These are phyloP conservation scores for Exserohilum turcica DNA, from an alignment of 2,329 filamentous ascomycete genomes.

Conservation along the genomic window DNA sequence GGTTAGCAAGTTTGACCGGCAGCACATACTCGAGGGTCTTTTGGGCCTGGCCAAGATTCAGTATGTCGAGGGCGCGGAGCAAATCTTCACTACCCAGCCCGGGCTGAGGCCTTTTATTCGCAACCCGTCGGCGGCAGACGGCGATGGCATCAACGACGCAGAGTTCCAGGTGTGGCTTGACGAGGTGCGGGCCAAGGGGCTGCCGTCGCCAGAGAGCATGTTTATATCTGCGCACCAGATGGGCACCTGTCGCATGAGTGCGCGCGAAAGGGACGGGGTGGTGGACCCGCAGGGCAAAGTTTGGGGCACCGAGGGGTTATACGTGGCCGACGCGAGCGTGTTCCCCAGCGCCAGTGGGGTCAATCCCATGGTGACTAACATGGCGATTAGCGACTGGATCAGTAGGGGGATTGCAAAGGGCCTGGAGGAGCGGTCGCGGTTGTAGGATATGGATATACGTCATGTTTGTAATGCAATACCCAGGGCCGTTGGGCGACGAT, in stretches of 20 bases:
- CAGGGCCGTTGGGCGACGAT: not conserved
- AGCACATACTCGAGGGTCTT: constrained; percentile 72
- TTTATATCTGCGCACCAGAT: constrained; percentile 80
- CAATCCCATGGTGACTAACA: constrained; percentile 80
- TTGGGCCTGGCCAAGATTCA: constrained; percentile 75
- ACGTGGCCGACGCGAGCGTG: constrained; percentile 75
- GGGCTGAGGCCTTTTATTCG: constrained; percentile 69
- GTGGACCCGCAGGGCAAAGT: constrained; percentile 55
- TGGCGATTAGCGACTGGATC: constrained; percentile 56
- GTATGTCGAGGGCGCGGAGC: constrained; percentile 77
- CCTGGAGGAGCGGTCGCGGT: constrained; percentile 27
- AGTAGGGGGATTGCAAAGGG: constrained; percentile 36
- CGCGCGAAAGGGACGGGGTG: constrained; percentile 49
- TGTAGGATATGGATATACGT: constrained; percentile 14
- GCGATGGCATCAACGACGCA: constrained; percentile 60
- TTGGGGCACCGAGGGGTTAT: constrained; percentile 69
- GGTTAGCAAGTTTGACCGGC: constrained; percentile 71
- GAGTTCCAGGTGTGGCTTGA: constrained; percentile 67
- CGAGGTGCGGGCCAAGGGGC: constrained; percentile 56
- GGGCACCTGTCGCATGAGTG: constrained; percentile 76
- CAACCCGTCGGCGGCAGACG: constrained; percentile 18
- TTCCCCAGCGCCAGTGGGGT: constrained; percentile 78
- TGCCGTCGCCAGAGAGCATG: constrained; percentile 56
- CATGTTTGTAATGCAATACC: not conserved
- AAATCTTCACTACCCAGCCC: constrained; percentile 71